Percentiles rank a stretch among this genome's conserved stretches.
phyloP scores from a whole-genome alignment of 768 basidiomycete genomes.

The Hebeloma cylindrosporum region DNA sequence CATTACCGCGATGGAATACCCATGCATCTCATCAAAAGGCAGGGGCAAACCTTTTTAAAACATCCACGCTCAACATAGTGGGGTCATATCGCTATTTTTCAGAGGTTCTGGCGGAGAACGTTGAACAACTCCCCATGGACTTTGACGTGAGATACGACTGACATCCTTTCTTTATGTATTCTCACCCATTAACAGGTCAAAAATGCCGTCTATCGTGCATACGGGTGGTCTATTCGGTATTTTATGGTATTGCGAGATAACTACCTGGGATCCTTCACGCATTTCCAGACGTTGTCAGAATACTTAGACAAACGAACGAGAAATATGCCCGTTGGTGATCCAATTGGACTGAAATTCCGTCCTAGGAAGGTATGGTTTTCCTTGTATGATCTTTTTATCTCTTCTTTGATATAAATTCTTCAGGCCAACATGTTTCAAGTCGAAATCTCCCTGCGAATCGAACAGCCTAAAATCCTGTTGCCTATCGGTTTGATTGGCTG shows the following conservation, averaged over 20 bases:
- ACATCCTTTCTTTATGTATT: background rate
- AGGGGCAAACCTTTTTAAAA: conserved; percentile 61
- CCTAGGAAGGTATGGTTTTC: conserved; percentile 62
- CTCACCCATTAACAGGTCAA: conserved; percentile 10
- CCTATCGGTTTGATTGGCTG: conserved; percentile 71
- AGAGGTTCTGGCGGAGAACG: conserved; percentile 61
- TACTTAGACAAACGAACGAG: conserved; percentile 69
- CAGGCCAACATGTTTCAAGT: conserved; percentile 86
- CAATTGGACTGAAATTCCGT: conserved; percentile 76
- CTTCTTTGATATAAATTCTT: background rate
- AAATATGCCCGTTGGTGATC: conserved; percentile 72
- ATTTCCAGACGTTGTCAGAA: conserved; percentile 86
- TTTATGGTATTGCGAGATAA: conserved; percentile 90
- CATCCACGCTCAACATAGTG: conserved; percentile 54
- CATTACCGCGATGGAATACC: conserved; percentile 89
- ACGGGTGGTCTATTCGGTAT: conserved; percentile 89
- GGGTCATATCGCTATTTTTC: conserved; percentile 78
- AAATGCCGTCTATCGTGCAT: conserved; percentile 60
- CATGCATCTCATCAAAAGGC: conserved; percentile 65
- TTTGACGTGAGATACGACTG: conserved; percentile 48
- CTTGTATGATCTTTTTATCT: conserved; percentile 11
- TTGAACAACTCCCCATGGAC: conserved; percentile 75
- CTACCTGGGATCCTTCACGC: conserved; percentile 92
- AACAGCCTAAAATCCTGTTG: conserved; percentile 55
- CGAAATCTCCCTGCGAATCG: conserved; percentile 52